A percentile compares a stretch with the other conserved stretches of the same genome.
phyloP scores from a whole-genome alignment of 768 basidiomycete species.

The Podaxis sp. region DNA sequence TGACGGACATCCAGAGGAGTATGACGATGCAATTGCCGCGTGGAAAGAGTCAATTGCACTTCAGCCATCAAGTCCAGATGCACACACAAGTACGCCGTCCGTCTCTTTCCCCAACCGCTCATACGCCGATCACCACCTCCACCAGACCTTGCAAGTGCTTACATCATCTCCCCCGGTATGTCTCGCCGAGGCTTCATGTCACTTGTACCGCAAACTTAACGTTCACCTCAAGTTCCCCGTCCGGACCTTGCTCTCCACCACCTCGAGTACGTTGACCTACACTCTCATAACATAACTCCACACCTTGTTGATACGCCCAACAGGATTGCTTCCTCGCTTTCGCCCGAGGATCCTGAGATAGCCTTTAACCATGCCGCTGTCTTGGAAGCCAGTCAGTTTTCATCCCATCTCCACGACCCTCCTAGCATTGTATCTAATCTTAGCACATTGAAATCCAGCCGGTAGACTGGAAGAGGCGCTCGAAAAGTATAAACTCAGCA shows the following conservation, averaged over 20 bases:
- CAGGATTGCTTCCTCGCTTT: slow-evolving; percentile 80
- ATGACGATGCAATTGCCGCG: slow-evolving; percentile 77
- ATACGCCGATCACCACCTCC: slow-evolving; percentile 13
- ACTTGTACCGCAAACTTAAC: neutral
- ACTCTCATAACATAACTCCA: slow-evolving; percentile 16
- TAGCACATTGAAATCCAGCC: slow-evolving; percentile 44
- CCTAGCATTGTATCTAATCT: slow-evolving; percentile 26
- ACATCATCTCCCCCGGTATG: slow-evolving; percentile 67
- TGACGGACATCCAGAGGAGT: slow-evolving; percentile 62
- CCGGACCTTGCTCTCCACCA: slow-evolving; percentile 88
- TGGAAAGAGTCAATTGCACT: slow-evolving; percentile 85
- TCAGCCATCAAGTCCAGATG: slow-evolving; percentile 81
- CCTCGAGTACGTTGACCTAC: slow-evolving; percentile 55
- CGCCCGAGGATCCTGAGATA: slow-evolving; percentile 88
- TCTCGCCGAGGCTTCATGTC: slow-evolving; percentile 13
- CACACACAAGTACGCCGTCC: slow-evolving; percentile 73
- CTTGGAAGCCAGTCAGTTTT: slow-evolving; percentile 76
- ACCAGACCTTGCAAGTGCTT: slow-evolving; percentile 84
- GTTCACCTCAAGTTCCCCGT: slow-evolving; percentile 48
- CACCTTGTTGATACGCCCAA: slow-evolving; percentile 23
- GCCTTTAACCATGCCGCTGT: slow-evolving; percentile 91
- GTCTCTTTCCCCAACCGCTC: slow-evolving; percentile 6
- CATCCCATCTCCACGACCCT: slow-evolving; percentile 9
- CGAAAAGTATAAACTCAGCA: slow-evolving; percentile 76
- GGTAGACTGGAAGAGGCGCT: slow-evolving; percentile 80